Conservation (phyloP, 2,329 filamentous ascomycete genomes). For the Pseudocercospora musae region DNA sequence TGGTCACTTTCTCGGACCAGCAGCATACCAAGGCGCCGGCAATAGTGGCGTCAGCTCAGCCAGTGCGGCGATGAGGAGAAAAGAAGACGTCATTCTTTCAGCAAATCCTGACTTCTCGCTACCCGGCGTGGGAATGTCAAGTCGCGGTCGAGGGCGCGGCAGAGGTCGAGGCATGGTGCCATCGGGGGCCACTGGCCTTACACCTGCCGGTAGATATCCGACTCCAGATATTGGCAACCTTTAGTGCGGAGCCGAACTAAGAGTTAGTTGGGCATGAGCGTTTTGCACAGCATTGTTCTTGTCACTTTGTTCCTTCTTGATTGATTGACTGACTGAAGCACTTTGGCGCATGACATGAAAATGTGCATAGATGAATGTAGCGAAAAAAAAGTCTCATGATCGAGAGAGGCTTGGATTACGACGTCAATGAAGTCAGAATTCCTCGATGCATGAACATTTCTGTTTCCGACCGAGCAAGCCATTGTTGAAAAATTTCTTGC, state of each 20-base stretch:
- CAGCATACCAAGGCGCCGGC: constrained; percentile 36
- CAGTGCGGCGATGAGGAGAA: constrained; percentile 44
- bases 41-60: constrained; percentile 26
- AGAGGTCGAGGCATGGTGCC: constrained; percentile 32
- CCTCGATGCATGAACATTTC: not conserved
- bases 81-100: constrained; percentile 70
- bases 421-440: not conserved
- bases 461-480: too few relatives aligned
- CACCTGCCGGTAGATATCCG: constrained; percentile 34
- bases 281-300: not conserved
- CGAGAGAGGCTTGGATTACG: not conserved
- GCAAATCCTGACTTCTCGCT: constrained; percentile 85
- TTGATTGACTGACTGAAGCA: not conserved
- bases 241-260: not conserved
- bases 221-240: constrained; percentile 18
- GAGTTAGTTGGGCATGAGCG: not conserved
- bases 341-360: not conserved
- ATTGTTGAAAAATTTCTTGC: too few relatives aligned
- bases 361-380: not conserved
- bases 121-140: constrained; percentile 46
- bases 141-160: constrained; percentile 31
- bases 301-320: not conserved
- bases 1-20: constrained; percentile 26
- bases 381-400: not conserved
- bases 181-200: constrained; percentile 25